Conservation (phyloP, 495 filamentous ascomycete species). For the Ascodesmis nigricans region DNA sequence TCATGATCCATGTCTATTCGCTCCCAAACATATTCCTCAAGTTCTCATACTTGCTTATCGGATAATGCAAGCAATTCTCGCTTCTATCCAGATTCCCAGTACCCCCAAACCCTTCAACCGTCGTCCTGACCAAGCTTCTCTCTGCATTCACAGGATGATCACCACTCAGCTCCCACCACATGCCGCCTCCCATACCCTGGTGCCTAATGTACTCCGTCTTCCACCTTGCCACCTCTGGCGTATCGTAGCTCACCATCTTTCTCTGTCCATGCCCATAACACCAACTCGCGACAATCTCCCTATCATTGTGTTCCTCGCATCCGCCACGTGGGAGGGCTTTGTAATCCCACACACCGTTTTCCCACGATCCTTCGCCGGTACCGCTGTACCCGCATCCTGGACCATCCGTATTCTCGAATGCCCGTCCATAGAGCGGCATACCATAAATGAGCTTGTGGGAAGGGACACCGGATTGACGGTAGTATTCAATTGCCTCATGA, state of each 20-base stretch:
- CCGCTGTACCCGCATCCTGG: conserved; percentile 45
- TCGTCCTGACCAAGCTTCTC: conserved; percentile 39
- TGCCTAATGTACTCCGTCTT: conserved; percentile 46
- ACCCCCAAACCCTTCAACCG: conserved; percentile 33
- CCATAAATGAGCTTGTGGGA: conserved; percentile 55
- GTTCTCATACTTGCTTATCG: conserved; percentile 64
- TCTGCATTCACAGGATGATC: conserved; percentile 34
- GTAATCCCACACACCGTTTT: conserved; percentile 64
- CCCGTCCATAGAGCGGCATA: conserved; percentile 67
- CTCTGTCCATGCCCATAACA: conserved; percentile 37
- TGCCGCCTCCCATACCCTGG: conserved; percentile 49
- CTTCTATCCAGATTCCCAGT: conserved; percentile 31
- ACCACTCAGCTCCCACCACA: conserved; percentile 79
- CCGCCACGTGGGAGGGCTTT: conserved; percentile 35
- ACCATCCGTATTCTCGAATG: conserved; percentile 50
- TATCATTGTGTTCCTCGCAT: conserved; percentile 28
- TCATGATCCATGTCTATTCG: conserved; percentile 14
- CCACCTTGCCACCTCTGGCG: conserved; percentile 29
- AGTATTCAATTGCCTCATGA: conserved; percentile 42
- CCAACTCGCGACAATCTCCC: conserved; percentile 37
- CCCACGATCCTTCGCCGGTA: conserved; percentile 43
- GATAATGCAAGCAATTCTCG: conserved; percentile 49
- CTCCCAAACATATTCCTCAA: conserved; percentile 28
- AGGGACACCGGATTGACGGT: conserved; percentile 38
- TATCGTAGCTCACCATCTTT: conserved; percentile 63